Percentiles rank a stretch among this genome's conserved stretches.
Evolutionary conservation across 768 basidiomycete species (phyloP).

Genomic region (Lentinula lateritia): DNA sequence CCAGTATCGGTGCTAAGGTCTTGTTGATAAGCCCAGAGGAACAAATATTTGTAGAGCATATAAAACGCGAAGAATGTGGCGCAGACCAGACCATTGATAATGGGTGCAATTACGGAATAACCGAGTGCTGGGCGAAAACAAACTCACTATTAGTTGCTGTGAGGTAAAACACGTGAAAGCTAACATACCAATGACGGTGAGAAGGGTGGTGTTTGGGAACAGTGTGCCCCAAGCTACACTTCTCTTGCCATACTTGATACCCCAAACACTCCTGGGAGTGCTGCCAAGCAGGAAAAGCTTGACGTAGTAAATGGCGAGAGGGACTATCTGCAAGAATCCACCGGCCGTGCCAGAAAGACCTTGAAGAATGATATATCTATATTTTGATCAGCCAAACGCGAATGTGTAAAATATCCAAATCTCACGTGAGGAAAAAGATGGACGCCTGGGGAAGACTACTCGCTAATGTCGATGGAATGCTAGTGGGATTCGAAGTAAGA

Average conservation of each 20-base stretch:
- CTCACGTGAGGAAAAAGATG: slow-evolving; percentile 86
- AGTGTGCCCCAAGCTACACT: slow-evolving; percentile 71
- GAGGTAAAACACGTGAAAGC: neutral
- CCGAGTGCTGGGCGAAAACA: slow-evolving; percentile 44
- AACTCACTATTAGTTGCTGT: too few relatives aligned
- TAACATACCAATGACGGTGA: slow-evolving; percentile 74
- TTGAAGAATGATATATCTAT: slow-evolving; percentile 72
- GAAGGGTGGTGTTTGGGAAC: slow-evolving; percentile 68
- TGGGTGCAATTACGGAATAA: slow-evolving; percentile 86
- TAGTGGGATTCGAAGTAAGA: slow-evolving; percentile 62
- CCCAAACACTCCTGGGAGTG: slow-evolving; percentile 81
- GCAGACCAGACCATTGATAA: slow-evolving; percentile 88
- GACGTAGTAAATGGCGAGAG: slow-evolving; percentile 82
- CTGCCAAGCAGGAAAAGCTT: slow-evolving; percentile 84
- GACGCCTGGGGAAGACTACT: slow-evolving; percentile 74
- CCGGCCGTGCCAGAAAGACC: slow-evolving; percentile 76
- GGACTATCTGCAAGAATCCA: slow-evolving; percentile 74
- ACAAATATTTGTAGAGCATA: slow-evolving; percentile 80
- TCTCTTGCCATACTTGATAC: slow-evolving; percentile 71
- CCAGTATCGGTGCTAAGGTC: slow-evolving; percentile 67
- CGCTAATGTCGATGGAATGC: slow-evolving; percentile 69
- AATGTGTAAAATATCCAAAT: neutral
- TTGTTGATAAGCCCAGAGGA: slow-evolving; percentile 65
- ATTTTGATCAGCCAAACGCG: slow-evolving; percentile 1
- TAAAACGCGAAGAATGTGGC: slow-evolving; percentile 82